Evolutionary conservation across 805 yeast genomes (phyloP).

Genomic region (Yarrowia alimentaria): DNA sequence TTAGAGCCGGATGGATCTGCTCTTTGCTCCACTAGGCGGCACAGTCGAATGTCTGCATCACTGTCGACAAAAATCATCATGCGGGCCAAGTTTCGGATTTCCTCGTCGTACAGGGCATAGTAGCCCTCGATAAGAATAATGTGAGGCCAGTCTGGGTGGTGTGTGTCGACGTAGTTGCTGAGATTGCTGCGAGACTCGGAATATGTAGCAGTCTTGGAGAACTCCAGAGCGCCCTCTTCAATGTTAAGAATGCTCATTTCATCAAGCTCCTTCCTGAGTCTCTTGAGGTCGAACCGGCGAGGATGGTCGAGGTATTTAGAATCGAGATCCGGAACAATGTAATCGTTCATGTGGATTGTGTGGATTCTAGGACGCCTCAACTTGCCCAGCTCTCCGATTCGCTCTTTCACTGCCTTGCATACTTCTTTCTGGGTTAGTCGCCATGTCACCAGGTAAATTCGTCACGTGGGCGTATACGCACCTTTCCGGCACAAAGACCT

Average conservation of each 20-base stretch:
- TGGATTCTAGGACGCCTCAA: constrained; percentile 35
- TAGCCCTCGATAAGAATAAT: constrained; percentile 64
- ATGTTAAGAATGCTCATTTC: background rate
- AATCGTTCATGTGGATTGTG: constrained; percentile 48
- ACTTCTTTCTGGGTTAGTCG: constrained; percentile 15
- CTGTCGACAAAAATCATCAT: constrained; percentile 75
- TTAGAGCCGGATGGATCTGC: constrained; percentile 33
- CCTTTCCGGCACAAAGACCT: constrained; percentile 60
- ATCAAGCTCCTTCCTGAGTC: constrained; percentile 33
- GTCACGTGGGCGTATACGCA: constrained; percentile 29
- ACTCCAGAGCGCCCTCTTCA: constrained; percentile 8
- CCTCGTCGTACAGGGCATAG: constrained; percentile 69
- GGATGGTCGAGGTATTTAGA: constrained; percentile 23
- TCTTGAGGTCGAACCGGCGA: constrained; percentile 41
- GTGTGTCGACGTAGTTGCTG: constrained; percentile 39
- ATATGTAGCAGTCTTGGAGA: constrained; percentile 4
- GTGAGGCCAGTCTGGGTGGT: constrained; percentile 17
- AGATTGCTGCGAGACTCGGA: constrained; percentile 18
- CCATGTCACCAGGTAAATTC: too few species aligned
- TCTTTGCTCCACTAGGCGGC: constrained; percentile 51
- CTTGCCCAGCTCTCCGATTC: constrained; percentile 35
- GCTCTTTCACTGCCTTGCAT: constrained; percentile 40
- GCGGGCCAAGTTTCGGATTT: constrained; percentile 54
- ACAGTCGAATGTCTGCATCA: constrained; percentile 79
- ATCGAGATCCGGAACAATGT: constrained; percentile 33